Evolutionary conservation across 1,284 basidiomycete genomes (phyloP), one percentile per base, ranked within the genome.

Genomic region (Fomitopsis pinicola): DNA sequence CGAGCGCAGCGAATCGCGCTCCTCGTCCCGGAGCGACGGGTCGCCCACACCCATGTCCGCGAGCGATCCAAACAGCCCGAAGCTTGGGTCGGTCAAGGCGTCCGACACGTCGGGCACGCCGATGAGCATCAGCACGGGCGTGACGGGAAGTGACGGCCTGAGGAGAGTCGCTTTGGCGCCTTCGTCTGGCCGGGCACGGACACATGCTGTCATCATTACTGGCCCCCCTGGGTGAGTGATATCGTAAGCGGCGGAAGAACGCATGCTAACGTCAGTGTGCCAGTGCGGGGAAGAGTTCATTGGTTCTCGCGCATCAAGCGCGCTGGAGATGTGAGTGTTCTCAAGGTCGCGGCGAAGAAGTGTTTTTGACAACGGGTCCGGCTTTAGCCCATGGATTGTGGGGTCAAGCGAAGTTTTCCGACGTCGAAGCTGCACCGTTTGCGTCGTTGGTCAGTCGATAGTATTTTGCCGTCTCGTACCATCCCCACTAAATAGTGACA

Each of bases 361-460:
- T 60, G 22, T 50, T n/a, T 17, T 15, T 42, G 46, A 38, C 55
- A n/a, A 44, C 33, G 10, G 3, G 58, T n/a, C 59, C 14, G 48
- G 59, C 60, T 42, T 5, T 59, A 88, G 86, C 84, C 17, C 86
- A 88, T 64, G 88, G 88, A 3, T 77, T 89, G 14, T 90, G 87
- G 86, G 88, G 87, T 17, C 86, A 89, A 64, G 87, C 87, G 4
- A 89, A 88, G 71, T 89, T 89, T 63, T 83, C 87, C 64, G 81
- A 76, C 56, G 77, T 78, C 5, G 82, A 87, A 63, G 81, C 84
- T 2, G 84, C 86, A 2, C 88, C 88, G 9, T 90, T 89, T 67
- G 79, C 84, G 14, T 84, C 86, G 2, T 69, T 89, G 66, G 86
- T 87, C 67, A 68, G 80, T 69, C n/a, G 1, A 22, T 22, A 17